Conservation (phyloP, 345 rosid species). For the Euphorbia lathyris region DNA sequence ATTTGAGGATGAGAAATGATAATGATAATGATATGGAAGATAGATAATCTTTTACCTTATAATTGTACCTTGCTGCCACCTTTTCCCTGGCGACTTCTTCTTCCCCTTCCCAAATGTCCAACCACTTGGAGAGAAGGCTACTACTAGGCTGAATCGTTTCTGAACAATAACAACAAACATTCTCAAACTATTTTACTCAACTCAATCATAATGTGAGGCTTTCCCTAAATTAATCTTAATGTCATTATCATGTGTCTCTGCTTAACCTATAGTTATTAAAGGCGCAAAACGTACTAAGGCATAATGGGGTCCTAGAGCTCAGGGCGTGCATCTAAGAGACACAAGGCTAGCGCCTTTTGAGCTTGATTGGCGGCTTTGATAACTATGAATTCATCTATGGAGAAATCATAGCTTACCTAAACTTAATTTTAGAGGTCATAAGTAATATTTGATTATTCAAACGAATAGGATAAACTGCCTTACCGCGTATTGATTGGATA, state of each 20-base stretch:
- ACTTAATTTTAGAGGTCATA: background rate
- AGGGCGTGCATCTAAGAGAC: too few species aligned
- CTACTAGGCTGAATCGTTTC: slow-evolving; percentile 72
- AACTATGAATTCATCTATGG: background rate
- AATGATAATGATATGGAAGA: background rate
- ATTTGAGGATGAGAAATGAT: background rate
- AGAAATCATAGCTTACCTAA: background rate
- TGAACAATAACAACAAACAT: slow-evolving; percentile 25
- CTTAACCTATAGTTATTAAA: background rate
- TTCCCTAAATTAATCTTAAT: background rate
- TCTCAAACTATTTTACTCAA: background rate
- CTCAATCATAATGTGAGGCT: background rate
- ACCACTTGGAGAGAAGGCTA: slow-evolving; percentile 95
- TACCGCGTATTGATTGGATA: slow-evolving; percentile 73
- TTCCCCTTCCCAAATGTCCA: slow-evolving; percentile 87
- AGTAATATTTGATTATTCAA: background rate
- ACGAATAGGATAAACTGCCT: slow-evolving; percentile 19
- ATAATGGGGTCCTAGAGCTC: too few species aligned
- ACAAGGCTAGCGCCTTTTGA: too few species aligned
- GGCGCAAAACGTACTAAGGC: too few species aligned
- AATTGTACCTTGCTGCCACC: slow-evolving; percentile 92
- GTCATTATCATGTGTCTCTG: background rate
- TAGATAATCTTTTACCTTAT: slow-evolving; percentile 54
- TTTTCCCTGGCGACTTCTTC: slow-evolving; percentile 81
- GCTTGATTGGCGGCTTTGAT: too few species aligned